phyloP scores from a whole-genome alignment of 2,329 filamentous ascomycete species.

The Chaetomium sp. region DNA sequence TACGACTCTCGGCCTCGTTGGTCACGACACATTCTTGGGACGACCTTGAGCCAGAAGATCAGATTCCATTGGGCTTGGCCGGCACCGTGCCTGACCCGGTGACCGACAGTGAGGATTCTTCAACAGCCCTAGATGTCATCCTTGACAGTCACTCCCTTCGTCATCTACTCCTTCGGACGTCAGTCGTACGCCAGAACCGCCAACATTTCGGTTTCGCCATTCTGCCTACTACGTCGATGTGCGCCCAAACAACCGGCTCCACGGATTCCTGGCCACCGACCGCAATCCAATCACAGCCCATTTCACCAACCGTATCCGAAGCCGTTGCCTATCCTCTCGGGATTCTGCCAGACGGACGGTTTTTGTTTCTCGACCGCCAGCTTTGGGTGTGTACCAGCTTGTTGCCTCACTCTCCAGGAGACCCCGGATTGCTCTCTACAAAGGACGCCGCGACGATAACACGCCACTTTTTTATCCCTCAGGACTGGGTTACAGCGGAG shows the following conservation, averaged over 20 bases:
- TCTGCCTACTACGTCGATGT: not conserved
- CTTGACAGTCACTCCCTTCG: conserved; percentile 5
- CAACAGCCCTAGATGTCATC: not conserved
- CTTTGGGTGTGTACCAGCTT: conserved; percentile 21
- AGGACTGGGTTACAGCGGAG: conserved; percentile 20
- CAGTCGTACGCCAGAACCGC: not conserved
- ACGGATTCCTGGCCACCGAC: not conserved
- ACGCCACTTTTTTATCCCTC: conserved; percentile 23
- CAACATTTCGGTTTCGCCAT: not conserved
- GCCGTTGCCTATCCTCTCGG: not conserved
- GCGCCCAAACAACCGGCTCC: not conserved
- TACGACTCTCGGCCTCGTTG: not conserved
- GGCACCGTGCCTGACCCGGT: not conserved
- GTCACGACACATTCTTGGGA: not conserved
- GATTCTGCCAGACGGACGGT: conserved; percentile 8
- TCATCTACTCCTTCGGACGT: not conserved
- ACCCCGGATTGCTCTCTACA: not conserved
- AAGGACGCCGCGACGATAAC: not conserved
- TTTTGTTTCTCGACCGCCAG: conserved; percentile 20
- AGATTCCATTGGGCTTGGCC: not conserved
- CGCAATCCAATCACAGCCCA: not conserved
- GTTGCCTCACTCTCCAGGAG: not conserved
- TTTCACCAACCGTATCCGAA: not conserved
- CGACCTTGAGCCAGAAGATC: not conserved
- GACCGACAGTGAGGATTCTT: not conserved